Percentiles rank a stretch among this genome's conserved stretches.
Conservation (phyloP, 2,329 filamentous ascomycete genomes). For the Clonostachys chloroleuca region DNA sequence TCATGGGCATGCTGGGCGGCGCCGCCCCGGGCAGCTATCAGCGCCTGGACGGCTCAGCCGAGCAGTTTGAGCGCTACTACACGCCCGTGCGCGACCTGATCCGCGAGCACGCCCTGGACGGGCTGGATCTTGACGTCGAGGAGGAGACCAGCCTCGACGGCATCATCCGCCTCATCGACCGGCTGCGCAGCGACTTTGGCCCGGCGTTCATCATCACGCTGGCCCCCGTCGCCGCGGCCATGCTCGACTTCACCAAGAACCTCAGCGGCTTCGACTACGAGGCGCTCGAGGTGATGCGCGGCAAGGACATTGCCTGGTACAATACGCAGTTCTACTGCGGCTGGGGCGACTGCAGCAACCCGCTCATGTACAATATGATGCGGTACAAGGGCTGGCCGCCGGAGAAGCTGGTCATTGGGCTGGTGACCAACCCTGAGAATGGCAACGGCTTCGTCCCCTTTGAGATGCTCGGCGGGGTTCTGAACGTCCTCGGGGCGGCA, state of each 20-base stretch:
- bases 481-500: slow-evolving; percentile 31
- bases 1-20: slow-evolving; percentile 84
- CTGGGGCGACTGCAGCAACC: slow-evolving; percentile 59
- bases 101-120: slow-evolving; percentile 56
- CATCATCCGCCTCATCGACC: slow-evolving; percentile 62
- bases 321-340: slow-evolving; percentile 93
- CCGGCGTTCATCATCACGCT: slow-evolving; percentile 70
- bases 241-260: slow-evolving; percentile 50
- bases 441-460: slow-evolving; percentile 51
- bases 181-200: slow-evolving; percentile 66
- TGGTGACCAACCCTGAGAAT: slow-evolving; percentile 75
- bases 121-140: slow-evolving; percentile 76
- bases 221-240: slow-evolving; percentile 74
- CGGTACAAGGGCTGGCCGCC: slow-evolving; percentile 65
- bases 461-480: slow-evolving; percentile 38
- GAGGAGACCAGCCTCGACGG: slow-evolving; percentile 67
- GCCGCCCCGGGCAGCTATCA: slow-evolving; percentile 70
- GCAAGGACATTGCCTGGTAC: slow-evolving; percentile 73
- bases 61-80: slow-evolving; percentile 70
- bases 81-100: slow-evolving; percentile 62
- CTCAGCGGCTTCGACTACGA: slow-evolving; percentile 81
- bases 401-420: slow-evolving; percentile 70
- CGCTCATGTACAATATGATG: slow-evolving; percentile 44
- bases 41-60: slow-evolving; percentile 49
- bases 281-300: slow-evolving; percentile 63